Conservation (phyloP, 129 eudicot genomes). For the sunflower (Helianthus annuus) region DNA sequence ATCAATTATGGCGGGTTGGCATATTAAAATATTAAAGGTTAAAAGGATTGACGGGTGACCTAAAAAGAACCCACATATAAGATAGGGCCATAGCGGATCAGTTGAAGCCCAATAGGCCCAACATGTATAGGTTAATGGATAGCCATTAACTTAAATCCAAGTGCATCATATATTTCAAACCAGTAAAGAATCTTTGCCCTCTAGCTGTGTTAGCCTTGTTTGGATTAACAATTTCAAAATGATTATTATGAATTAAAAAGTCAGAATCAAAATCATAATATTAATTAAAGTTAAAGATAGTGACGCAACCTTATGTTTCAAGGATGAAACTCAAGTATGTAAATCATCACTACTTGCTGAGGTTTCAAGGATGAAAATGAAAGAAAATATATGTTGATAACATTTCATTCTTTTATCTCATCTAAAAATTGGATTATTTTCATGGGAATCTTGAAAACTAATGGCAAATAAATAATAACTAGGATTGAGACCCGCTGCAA, state of each 20-base stretch:
- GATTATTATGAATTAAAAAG: not conserved
- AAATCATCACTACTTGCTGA: not conserved
- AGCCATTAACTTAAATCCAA: too few relatives aligned
- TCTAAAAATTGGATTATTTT: conserved; percentile 19
- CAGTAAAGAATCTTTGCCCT: too few relatives aligned
- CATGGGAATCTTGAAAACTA: not conserved
- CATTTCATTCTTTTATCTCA: conserved; percentile 12
- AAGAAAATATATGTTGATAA: not conserved
- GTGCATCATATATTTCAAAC: too few relatives aligned
- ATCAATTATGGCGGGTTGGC: not conserved
- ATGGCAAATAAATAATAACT: too few relatives aligned
- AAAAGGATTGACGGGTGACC: not conserved
- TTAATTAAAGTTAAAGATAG: not conserved
- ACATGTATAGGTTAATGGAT: too few relatives aligned
- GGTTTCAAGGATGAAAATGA: not conserved
- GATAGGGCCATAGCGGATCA: not conserved
- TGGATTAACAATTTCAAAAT: too few relatives aligned
- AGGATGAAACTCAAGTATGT: not conserved
- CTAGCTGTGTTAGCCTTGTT: too few relatives aligned
- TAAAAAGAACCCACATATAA: not conserved
- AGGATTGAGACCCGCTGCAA: too few relatives aligned
- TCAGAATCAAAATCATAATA: not conserved
- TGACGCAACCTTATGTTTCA: not conserved
- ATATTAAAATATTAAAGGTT: too few relatives aligned
- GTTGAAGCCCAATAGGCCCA: too few relatives aligned